A percentile compares a stretch with the other conserved stretches of the same genome.
Evolutionary conservation across 139 green algal species (phyloP).

Genomic region (Haematococcus sp.): DNA sequence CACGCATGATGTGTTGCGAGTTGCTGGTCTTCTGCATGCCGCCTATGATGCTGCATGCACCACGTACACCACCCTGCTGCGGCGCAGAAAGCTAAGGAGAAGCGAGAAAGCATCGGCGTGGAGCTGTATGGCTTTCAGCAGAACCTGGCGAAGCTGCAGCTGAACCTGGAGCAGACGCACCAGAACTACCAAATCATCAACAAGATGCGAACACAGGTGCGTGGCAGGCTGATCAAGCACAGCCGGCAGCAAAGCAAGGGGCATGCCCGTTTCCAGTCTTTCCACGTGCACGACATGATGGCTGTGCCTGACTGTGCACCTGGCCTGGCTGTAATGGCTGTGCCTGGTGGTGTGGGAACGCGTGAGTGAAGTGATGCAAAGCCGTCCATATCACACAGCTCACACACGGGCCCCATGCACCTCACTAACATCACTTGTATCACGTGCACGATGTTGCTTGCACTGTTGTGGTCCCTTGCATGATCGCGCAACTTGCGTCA

Average conservation of each 20-base stretch:
- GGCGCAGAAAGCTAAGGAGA: slow-evolving; percentile 46
- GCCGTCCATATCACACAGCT: no score
- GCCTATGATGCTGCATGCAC: background rate
- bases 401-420: no score
- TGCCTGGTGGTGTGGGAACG: background rate
- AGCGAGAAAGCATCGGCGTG: slow-evolving; percentile 79
- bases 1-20: no score
- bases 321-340: no score
- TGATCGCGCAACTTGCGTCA: no score
- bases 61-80: background rate
- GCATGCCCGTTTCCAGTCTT: background rate
- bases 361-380: no score
- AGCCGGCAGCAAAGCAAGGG: background rate
- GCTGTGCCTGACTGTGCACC: no score
- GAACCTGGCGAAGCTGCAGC: slow-evolving; percentile 81
- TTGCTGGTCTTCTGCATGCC: background rate
- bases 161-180: slow-evolving; percentile 71
- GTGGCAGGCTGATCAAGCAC: no score
- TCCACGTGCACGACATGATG: no score
- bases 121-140: slow-evolving; percentile 93
- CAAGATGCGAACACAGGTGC: slow-evolving; percentile 32
- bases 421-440: no score
- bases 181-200: slow-evolving; percentile 58
- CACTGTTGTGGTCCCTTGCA: no score
- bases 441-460: no score